Conservation (phyloP, 192 early-diverging fungal genomes). For the Rhizophagus prolifer region DNA sequence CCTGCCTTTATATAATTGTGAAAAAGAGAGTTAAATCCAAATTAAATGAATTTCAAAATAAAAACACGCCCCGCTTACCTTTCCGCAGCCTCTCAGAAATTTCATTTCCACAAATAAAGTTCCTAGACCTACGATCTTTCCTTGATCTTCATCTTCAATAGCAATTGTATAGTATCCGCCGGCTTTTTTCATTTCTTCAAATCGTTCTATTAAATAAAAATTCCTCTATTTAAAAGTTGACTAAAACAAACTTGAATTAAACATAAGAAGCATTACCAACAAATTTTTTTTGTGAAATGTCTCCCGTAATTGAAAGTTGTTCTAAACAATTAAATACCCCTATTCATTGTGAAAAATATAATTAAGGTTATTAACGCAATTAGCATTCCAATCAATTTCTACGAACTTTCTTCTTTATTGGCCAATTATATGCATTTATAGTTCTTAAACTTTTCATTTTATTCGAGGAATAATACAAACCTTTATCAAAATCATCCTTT, state of each 20-base stretch:
- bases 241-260: not conserved
- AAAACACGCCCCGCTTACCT: conserved; percentile 37
- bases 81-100: conserved; percentile 78
- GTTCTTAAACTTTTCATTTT: too few species aligned
- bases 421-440: too few species aligned
- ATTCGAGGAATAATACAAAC: conserved; percentile 31
- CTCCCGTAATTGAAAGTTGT: conserved; percentile 78
- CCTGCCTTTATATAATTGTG: conserved; percentile 54
- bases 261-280: conserved; percentile 39
- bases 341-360: conserved; percentile 12
- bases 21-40: not conserved
- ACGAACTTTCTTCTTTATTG: too few species aligned
- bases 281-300: conserved; percentile 70
- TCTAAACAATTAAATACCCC: conserved; percentile 63
- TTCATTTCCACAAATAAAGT: conserved; percentile 90
- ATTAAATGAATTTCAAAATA: not conserved
- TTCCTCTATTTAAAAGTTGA: not conserved
- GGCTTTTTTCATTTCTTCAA: conserved; percentile 69
- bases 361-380: not conserved
- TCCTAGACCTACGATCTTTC: conserved; percentile 77
- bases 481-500: conserved; percentile 78
- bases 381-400: too few species aligned
- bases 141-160: conserved; percentile 67
- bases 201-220: conserved; percentile 55
- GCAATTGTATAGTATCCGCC: conserved; percentile 78